These are phyloP conservation scores for Pythium aristosporum DNA, from an alignment of 352 stramenopile species.

Conservation along the genomic window DNA sequence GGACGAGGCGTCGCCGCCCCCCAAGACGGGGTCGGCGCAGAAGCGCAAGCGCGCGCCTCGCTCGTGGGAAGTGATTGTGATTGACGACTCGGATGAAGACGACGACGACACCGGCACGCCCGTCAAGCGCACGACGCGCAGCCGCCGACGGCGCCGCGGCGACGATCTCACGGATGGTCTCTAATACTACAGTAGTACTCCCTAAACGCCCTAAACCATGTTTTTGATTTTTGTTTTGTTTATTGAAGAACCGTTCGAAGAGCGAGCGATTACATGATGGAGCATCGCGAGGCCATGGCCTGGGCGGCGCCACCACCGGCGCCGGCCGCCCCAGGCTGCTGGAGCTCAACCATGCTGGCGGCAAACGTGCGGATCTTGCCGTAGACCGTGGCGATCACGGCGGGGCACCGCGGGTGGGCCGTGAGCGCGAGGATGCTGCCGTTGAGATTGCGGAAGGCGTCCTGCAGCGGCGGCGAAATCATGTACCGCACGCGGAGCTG, in stretches of 20 bases:
- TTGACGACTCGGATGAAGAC: slow-evolving; percentile 64
- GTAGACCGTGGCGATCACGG: slow-evolving; percentile 53
- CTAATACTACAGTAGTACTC: neutral
- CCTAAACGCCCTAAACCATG: neutral
- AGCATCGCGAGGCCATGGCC: slow-evolving; percentile 49
- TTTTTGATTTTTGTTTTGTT: too few relatives aligned
- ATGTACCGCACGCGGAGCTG: slow-evolving; percentile 90
- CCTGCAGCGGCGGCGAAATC: slow-evolving; percentile 85
- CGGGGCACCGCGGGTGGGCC: slow-evolving; percentile 68
- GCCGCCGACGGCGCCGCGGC: slow-evolving; percentile 17
- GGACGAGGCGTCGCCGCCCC: neutral
- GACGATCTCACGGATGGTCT: slow-evolving; percentile 23
- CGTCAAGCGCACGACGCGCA: slow-evolving; percentile 29
- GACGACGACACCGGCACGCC: slow-evolving; percentile 12
- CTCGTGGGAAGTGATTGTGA: slow-evolving; percentile 79
- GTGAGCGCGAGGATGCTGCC: slow-evolving; percentile 51
- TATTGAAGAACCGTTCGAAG: neutral
- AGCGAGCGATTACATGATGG: slow-evolving; percentile 56
- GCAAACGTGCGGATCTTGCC: slow-evolving; percentile 69
- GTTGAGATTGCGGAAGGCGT: slow-evolving; percentile 79
- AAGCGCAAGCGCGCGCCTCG: slow-evolving; percentile 35
- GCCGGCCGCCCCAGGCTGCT: slow-evolving; percentile 32
- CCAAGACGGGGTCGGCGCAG: neutral
- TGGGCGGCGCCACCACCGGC: slow-evolving; percentile 17
- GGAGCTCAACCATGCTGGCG: slow-evolving; percentile 64